Conservation (phyloP, 2,329 filamentous ascomycete species). For the Claviceps pazoutovae region DNA sequence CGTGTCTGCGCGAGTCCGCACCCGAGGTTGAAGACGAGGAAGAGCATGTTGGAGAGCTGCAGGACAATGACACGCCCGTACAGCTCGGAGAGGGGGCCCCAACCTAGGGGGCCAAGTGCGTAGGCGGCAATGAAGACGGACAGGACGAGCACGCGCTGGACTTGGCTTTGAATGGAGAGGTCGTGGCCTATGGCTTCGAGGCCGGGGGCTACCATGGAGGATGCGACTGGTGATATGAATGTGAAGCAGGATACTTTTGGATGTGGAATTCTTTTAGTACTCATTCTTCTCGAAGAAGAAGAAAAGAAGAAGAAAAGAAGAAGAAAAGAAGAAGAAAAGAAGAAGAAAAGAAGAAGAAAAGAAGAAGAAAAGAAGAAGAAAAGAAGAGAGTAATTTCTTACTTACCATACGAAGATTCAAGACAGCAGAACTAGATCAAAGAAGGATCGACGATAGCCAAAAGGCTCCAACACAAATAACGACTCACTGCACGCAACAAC, state of each 20-base stretch:
- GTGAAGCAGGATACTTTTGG: constrained; percentile 36
- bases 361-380: no score
- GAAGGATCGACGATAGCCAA: no score
- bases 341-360: background rate
- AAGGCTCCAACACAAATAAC: no score
- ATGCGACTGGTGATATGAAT: constrained; percentile 45
- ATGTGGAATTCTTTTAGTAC: no score
- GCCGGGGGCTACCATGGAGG: constrained; percentile 29
- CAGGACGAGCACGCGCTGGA: constrained; percentile 28
- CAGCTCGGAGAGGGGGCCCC: constrained; percentile 47
- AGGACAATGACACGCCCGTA: constrained; percentile 36
- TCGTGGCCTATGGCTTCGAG: constrained; percentile 38
- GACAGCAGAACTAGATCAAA: no score
- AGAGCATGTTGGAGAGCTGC: constrained; percentile 38
- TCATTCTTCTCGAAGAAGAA: no score
- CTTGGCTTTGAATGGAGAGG: constrained; percentile 32
- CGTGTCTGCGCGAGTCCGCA: constrained; percentile 48
- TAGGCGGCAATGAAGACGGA: constrained; percentile 32
- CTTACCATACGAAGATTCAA: no score
- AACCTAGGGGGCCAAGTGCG: constrained; percentile 44
- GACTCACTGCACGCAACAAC: no score
- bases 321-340: background rate
- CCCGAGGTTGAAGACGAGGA: constrained; percentile 45
- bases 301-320: background rate
- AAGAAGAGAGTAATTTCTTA: no score